Evolutionary conservation across 345 rosid species (phyloP), one percentile per base, ranked within the genome.

Genomic region (Eucalyptus lansdowneana): DNA sequence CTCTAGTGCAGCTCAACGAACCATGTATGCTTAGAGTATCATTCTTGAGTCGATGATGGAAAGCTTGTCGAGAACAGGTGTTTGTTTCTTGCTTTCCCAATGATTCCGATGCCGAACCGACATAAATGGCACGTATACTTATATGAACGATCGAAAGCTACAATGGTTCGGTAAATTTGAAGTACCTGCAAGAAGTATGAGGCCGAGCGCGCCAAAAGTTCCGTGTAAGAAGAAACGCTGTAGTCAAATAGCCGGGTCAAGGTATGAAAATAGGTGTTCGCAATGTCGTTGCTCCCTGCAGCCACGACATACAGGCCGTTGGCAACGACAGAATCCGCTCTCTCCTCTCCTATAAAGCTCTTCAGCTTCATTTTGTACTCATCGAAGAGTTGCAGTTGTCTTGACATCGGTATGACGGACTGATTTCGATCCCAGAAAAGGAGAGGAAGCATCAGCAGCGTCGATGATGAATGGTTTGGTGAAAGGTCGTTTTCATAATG

Each of bases 251-350:
- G 42, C 83, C 72, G 40, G 51, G 88, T 42, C 16, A 56, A 88
- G 42, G 83, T 88, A 80, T 40, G 62, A 58, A 86, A 88, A 69
- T 89, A 93, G 51, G 91, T 89, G 51, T 87, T 89, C 13, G 65
- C 90, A 49, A 94, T 87, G 88, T 94, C 95, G 86, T 94, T 80
- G 89, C 91, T 93, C 21, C 95, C 92, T 13, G 90, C 89, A 9
- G 88, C n/a, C 34, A 93, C 89, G 2, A 94, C 2, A 76, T 89
- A 91, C 47, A 93, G 47, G 67, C 93, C 90, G 34, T 90, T 90
- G 42, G 89, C 14, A 53, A 92, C n/a, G 42, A 91, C 81, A 62
- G 12, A 11, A 13, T 42, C 31, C 9, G 93, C 42, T 87, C 88
- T 90, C 54, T 89, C 76, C 87, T 90, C 88, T 86, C 94, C 93